Evolutionary conservation across 23 red algal species (phyloP), one percentile per base, ranked within the genome.

Genomic region (Cyanidiococcus yangmingshanensis): DNA sequence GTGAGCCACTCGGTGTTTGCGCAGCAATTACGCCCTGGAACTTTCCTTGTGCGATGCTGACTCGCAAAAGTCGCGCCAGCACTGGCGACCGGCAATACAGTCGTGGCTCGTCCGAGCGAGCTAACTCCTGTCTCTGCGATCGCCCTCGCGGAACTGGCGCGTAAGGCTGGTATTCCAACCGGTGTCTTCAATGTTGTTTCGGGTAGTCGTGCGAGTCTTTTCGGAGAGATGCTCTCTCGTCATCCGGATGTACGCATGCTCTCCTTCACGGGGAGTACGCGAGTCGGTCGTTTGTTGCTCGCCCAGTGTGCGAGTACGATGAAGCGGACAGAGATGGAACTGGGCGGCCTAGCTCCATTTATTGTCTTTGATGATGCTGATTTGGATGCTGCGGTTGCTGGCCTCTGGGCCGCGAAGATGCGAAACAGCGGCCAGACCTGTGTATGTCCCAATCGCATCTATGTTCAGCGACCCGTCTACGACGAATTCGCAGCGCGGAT

Each of bases 21-120:
- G 83, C 85, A 3, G 85, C 83, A 26, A 79, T 98, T 27, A 98
- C 94, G 33, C 88, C 94, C 41, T 98, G 88, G 94, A 91, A 91
- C 75, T 91, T 91, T 75, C 94, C 94, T 33, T 32, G 67, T 26
- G 94, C 88, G 16, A 89, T 98, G 88, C 40, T 91, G 29, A 80
- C 88, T 7, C 85, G 94, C 58, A 98, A 98, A n/a, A 75, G 82
- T 88, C 0, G 79, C 88, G 3, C 74, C 88, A 33, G 94, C 94
- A 29, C 38, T 98, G 18, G 88, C 88, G 24, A 88, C 94, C 17
- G 94, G 94, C 21, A 90, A 88, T 40, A 58, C 88, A 2, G 81
- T 98, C 0, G 84, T 98, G 33, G 86, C 77, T 18, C 90, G 90
- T 68, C 94, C 94, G 38, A 77, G 83, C 35, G 80, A 85, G 36